A percentile compares a stretch with the other conserved stretches of the same genome.
Conservation (phyloP, 768 basidiomycete species). For the Xerocomellus dryophilus region DNA sequence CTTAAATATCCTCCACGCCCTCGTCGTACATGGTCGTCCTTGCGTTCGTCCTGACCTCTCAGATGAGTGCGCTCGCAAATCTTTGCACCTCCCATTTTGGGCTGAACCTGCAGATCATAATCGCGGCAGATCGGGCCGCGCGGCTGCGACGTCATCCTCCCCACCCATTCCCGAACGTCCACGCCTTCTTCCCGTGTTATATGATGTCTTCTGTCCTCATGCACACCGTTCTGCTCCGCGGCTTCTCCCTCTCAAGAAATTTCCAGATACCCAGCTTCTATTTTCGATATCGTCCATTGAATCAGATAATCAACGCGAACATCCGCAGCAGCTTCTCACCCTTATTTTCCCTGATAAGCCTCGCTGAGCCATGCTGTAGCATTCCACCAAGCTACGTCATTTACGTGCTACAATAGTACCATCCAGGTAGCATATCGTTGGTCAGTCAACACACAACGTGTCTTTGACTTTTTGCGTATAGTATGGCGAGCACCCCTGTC, state of each 20-base stretch:
- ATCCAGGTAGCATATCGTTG: neutral
- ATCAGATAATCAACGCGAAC: constrained; percentile 10
- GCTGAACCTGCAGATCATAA: constrained; percentile 21
- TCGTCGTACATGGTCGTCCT: neutral
- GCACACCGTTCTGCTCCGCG: constrained; percentile 1
- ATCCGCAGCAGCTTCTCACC: constrained; percentile 4
- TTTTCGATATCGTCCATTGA: neutral
- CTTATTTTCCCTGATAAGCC: neutral
- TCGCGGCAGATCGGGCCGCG: neutral
- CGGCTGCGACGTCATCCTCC: constrained; percentile 16
- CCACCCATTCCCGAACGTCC: constrained; percentile 12
- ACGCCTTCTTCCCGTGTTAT: constrained; percentile 15
- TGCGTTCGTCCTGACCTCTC: too few species aligned
- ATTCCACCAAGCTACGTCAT: neutral
- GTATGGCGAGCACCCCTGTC: neutral
- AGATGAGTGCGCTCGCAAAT: neutral
- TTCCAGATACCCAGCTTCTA: neutral
- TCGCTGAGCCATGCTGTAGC: constrained; percentile 1
- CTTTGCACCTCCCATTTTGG: constrained; percentile 20
- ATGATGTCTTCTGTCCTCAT: constrained; percentile 16
- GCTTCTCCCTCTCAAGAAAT: neutral
- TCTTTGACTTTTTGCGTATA: constrained; percentile 5
- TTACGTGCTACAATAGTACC: neutral
- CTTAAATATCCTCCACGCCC: neutral
- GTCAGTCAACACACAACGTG: constrained; percentile 1